Conservation (phyloP, 495 filamentous ascomycete genomes). For the Saxispiralis lemnorum region DNA sequence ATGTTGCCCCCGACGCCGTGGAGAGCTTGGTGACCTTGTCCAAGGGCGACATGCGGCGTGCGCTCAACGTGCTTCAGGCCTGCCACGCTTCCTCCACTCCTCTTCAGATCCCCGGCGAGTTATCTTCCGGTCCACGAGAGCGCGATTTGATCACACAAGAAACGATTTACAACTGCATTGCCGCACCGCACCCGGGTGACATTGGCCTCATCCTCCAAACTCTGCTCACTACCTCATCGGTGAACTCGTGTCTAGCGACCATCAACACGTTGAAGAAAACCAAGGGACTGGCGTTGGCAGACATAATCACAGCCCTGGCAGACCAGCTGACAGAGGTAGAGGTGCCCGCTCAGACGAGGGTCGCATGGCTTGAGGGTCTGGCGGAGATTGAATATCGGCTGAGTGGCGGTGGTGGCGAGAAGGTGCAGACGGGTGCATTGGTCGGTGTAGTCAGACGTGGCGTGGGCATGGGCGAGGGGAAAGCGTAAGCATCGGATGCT, state of each 20-base stretch:
- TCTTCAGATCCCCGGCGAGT: conserved; percentile 30
- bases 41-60: conserved; percentile 90
- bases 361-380: conserved; percentile 79
- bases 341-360: conserved; percentile 71
- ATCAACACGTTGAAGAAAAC: conserved; percentile 69
- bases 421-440: conserved; percentile 76
- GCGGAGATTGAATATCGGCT: conserved; percentile 86
- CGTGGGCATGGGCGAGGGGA: conserved; percentile 12
- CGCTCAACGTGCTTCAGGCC: conserved; percentile 88
- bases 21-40: conserved; percentile 70
- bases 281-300: conserved; percentile 82
- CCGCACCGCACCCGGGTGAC: conserved; percentile 79
- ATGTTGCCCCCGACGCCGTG: conserved; percentile 60
- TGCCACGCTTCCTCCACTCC: conserved; percentile 78
- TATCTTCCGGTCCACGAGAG: conserved; percentile 30
- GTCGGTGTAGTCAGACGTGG: conserved; percentile 80
- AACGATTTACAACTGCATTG: conserved; percentile 95
- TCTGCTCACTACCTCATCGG: conserved; percentile 63
- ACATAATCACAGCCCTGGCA: conserved; percentile 70
- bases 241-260: conserved; percentile 69
- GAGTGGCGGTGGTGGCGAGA: conserved; percentile 75
- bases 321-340: conserved; percentile 70
- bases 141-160: conserved; percentile 73
- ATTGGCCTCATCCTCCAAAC: conserved; percentile 71
- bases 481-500: no score